These are phyloP conservation scores for Kurtzmaniella natalensis DNA, from an alignment of 1,139 yeast genomes.

Conservation along the genomic window DNA sequence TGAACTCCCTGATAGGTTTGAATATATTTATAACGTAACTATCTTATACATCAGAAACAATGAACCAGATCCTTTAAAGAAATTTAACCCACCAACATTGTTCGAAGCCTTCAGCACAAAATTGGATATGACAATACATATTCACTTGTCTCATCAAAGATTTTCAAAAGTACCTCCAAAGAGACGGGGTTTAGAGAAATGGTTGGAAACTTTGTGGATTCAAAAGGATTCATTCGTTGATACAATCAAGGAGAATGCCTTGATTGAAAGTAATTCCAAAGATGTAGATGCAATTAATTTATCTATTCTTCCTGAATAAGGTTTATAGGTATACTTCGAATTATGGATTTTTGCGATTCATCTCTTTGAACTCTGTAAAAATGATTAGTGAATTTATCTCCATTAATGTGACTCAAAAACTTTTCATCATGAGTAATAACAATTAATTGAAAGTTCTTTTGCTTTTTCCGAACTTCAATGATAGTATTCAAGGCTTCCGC, in stretches of 20 bases:
- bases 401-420: conserved; percentile 80
- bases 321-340: conserved; percentile 43
- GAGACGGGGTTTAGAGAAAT: conserved; percentile 54
- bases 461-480: conserved; percentile 69
- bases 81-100: not conserved
- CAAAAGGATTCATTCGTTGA: conserved; percentile 48
- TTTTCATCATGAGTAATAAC: conserved; percentile 96
- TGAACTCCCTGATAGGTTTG: conserved; percentile 24
- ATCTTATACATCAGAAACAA: conserved; percentile 30
- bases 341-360: conserved; percentile 74
- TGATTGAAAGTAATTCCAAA: not conserved
- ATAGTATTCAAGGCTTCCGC: conserved; percentile 77
- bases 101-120: conserved; percentile 37
- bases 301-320: conserved; percentile 29
- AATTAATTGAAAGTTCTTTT: conserved; percentile 86
- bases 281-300: not conserved
- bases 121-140: conserved; percentile 37
- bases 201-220: conserved; percentile 71
- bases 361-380: conserved; percentile 81
- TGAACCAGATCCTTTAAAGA: not conserved
- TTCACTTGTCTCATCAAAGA: conserved; percentile 46
- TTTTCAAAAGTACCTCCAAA: conserved; percentile 49
- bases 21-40: conserved; percentile 50
- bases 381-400: conserved; percentile 82
- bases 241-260: not conserved